phyloP scores from a whole-genome alignment of 2,329 filamentous ascomycete species.

The Clarireedia hainanense region DNA sequence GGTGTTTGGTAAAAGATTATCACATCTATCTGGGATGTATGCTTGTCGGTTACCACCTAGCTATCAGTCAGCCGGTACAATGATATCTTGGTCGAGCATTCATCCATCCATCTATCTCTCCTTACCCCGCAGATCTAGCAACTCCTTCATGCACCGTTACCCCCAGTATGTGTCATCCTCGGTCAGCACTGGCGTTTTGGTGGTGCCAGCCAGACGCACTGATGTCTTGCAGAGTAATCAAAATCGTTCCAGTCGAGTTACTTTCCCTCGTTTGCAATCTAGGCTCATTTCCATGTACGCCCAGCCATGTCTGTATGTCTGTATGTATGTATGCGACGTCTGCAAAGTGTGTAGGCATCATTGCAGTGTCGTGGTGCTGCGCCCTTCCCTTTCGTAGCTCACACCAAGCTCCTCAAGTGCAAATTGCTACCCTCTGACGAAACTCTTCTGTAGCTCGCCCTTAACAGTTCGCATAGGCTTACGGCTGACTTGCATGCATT shows the following conservation, averaged over 20 bases:
- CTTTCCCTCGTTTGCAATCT: neutral
- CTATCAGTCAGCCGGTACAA: neutral
- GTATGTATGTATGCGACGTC: neutral
- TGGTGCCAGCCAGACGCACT: neutral
- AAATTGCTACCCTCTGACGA: neutral
- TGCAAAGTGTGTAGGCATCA: too few species aligned
- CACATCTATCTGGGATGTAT: neutral
- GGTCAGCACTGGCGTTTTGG: neutral
- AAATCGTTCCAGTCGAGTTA: neutral
- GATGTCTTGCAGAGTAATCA: conserved; percentile 7
- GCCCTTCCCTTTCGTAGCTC: neutral
- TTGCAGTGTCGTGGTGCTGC: neutral
- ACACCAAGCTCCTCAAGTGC: too few species aligned
- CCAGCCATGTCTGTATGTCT: neutral
- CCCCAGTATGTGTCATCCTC: neutral
- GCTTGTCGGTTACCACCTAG: neutral
- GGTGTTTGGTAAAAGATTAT: neutral
- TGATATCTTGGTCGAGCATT: neutral
- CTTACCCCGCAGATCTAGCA: conserved; percentile 5
- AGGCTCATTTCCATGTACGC: neutral
- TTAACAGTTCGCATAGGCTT: neutral
- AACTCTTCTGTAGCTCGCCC: neutral
- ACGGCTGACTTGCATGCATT: conserved; percentile 7
- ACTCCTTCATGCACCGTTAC: neutral
- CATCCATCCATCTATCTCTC: neutral